A percentile compares a stretch with the other conserved stretches of the same genome.
These are phyloP conservation scores for Cornus suecica DNA, from an alignment of 148 eudicot species.

Conservation along the genomic window DNA sequence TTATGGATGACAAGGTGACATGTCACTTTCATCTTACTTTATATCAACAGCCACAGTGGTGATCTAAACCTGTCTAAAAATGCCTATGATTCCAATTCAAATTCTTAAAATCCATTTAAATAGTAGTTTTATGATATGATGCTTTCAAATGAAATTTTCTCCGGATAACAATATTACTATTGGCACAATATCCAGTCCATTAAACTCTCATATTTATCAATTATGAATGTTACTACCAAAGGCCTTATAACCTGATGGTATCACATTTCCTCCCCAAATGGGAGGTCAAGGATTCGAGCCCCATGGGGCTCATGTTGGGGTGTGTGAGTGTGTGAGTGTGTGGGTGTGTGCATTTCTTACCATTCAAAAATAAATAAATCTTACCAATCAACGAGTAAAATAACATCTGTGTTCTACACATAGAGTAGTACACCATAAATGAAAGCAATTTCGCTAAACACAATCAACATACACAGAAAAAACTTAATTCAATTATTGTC, in stretches of 20 bases:
- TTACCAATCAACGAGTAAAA: too few species aligned
- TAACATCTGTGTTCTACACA: too few species aligned
- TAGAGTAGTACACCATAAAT: too few species aligned
- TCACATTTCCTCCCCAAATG: too few species aligned
- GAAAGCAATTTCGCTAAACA: not conserved
- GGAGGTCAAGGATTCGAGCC: too few species aligned
- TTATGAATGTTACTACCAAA: too few species aligned
- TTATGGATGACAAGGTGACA: not conserved
- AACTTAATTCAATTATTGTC: not conserved
- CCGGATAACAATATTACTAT: not conserved
- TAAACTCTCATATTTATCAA: not conserved
- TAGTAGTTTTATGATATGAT: not conserved
- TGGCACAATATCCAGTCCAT: not conserved
- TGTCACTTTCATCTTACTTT: not conserved
- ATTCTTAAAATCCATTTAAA: not conserved
- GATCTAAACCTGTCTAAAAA: not conserved
- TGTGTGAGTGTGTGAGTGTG: too few species aligned
- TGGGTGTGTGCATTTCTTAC: too few species aligned
- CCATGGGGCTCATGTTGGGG: too few species aligned
- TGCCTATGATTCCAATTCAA: not conserved
- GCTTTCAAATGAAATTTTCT: not conserved
- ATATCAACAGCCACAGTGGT: not conserved
- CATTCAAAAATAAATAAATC: too few species aligned
- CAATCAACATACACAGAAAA: not conserved
- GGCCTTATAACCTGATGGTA: too few species aligned